Percentiles rank a stretch among this genome's conserved stretches.
Conservation (phyloP, 768 basidiomycete genomes). For the Pseudohyphozyma bogoriensis region DNA sequence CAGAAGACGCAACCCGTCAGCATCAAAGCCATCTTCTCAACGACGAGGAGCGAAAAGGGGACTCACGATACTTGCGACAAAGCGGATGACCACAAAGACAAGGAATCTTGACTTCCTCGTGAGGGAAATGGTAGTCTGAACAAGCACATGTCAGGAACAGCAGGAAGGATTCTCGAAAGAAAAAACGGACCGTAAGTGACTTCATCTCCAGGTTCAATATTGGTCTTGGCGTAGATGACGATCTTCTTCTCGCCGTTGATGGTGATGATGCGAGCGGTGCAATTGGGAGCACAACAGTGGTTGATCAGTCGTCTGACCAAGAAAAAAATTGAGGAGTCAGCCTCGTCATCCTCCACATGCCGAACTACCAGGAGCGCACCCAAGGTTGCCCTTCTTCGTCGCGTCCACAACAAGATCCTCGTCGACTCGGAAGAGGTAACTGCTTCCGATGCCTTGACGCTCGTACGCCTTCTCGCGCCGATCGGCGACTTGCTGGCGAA, state of each 20-base stretch:
- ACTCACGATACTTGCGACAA: constrained; percentile 92
- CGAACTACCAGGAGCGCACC: constrained; percentile 49
- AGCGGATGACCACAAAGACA: constrained; percentile 75
- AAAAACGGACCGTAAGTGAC: constrained; percentile 82
- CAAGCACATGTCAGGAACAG: constrained; percentile 2
- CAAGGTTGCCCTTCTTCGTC: constrained; percentile 97
- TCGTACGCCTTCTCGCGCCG: constrained; percentile 95
- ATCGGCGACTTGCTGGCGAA: constrained; percentile 70
- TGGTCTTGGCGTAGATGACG: constrained; percentile 95
- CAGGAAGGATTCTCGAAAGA: not conserved
- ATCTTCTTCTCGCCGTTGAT: constrained; percentile 53
- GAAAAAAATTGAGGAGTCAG: constrained; percentile 2
- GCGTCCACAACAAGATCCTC: constrained; percentile 97
- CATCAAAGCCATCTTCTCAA: no score
- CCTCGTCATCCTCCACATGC: constrained; percentile 5
- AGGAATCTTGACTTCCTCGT: constrained; percentile 76
- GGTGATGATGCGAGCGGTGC: constrained; percentile 46
- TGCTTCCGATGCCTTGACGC: constrained; percentile 92
- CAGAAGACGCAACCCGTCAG: no score
- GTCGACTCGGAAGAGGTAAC: constrained; percentile 95
- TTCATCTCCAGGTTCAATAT: constrained; percentile 92
- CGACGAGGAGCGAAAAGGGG: no score
- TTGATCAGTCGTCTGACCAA: constrained; percentile 79
- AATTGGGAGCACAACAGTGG: constrained; percentile 85
- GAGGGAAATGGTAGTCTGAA: constrained; percentile 95